Percentiles rank a stretch among this genome's conserved stretches.
phyloP scores from a whole-genome alignment of 2,329 filamentous ascomycete species.

The Ustilaginoidea virens region DNA sequence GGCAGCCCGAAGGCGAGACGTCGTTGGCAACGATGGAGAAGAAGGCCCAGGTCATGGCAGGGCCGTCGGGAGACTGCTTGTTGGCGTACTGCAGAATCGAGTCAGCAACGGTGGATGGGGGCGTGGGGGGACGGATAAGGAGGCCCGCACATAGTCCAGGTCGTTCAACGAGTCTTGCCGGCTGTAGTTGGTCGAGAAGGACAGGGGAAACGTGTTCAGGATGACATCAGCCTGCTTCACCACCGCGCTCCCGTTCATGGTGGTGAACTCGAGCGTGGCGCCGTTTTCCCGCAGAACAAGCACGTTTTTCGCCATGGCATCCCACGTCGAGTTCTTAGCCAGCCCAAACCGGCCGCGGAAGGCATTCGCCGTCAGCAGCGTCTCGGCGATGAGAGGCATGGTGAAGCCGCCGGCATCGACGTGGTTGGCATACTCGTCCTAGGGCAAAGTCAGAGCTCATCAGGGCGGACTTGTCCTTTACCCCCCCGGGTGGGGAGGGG shows the following conservation, averaged over 20 bases:
- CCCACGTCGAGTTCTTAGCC: slow-evolving; percentile 30
- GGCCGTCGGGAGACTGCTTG: slow-evolving; percentile 36
- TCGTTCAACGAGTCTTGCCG: slow-evolving; percentile 8
- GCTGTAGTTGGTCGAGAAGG: slow-evolving; percentile 31
- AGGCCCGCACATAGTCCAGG: slow-evolving; percentile 9
- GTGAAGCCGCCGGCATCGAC: slow-evolving; percentile 56
- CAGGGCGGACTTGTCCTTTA: no score
- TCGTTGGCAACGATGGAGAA: slow-evolving; percentile 52
- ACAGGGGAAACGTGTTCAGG: slow-evolving; percentile 46
- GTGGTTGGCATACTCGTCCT: slow-evolving; percentile 52
- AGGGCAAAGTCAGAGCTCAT: background rate
- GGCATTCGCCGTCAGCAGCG: slow-evolving; percentile 39
- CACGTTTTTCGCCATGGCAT: slow-evolving; percentile 8
- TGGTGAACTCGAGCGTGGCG: slow-evolving; percentile 48
- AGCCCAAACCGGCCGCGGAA: slow-evolving; percentile 41
- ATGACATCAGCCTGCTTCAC: slow-evolving; percentile 60
- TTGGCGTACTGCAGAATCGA: slow-evolving; percentile 18
- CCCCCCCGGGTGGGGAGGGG: background rate
- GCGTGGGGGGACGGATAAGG: slow-evolving; percentile 45
- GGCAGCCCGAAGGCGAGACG: slow-evolving; percentile 51
- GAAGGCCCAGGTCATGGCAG: slow-evolving; percentile 59
- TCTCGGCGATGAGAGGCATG: slow-evolving; percentile 41
- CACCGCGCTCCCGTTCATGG: slow-evolving; percentile 48
- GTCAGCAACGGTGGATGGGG: slow-evolving; percentile 31
- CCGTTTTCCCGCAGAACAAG: slow-evolving; percentile 8